Conservation (phyloP, 1,284 basidiomycete genomes). For the Trichosporon faecale region DNA sequence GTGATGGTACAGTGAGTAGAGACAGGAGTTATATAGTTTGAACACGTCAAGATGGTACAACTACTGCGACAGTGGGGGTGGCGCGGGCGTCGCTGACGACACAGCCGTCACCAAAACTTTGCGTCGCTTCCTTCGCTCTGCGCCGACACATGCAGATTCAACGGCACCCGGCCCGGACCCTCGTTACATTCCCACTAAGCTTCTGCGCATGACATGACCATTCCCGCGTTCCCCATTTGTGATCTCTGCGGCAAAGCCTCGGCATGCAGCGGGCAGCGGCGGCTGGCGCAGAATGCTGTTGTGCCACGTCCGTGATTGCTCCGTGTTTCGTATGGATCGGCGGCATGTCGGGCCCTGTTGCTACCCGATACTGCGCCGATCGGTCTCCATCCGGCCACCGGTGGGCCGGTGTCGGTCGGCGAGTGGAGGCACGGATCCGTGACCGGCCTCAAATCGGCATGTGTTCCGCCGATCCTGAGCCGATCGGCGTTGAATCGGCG, state of each 20-base stretch:
- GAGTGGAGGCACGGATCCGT: neutral
- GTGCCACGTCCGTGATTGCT: neutral
- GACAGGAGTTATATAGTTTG: neutral
- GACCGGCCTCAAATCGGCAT: neutral
- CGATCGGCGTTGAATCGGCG: neutral
- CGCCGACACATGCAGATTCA: too few species aligned
- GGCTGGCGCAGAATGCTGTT: neutral
- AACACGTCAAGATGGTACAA: too few species aligned
- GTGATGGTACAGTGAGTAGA: slow-evolving; percentile 15
- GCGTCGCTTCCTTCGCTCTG: too few species aligned
- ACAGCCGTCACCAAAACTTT: too few species aligned
- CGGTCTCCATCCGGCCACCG: neutral
- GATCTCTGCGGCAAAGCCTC: too few species aligned
- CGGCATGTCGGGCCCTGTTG: neutral
- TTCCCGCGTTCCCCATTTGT: too few species aligned
- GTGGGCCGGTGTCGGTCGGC: neutral
- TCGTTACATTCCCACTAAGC: too few species aligned
- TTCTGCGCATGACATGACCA: too few species aligned
- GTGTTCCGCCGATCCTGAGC: neutral
- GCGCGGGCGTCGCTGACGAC: too few species aligned
- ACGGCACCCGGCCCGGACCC: too few species aligned
- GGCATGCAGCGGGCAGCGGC: too few species aligned
- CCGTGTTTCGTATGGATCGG: neutral
- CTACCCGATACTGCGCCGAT: neutral
- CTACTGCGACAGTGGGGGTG: too few species aligned